Evolutionary conservation across 805 yeast genomes (phyloP), one percentile per base, ranked within the genome.

Genomic region (Hanseniaspora singularis): DNA sequence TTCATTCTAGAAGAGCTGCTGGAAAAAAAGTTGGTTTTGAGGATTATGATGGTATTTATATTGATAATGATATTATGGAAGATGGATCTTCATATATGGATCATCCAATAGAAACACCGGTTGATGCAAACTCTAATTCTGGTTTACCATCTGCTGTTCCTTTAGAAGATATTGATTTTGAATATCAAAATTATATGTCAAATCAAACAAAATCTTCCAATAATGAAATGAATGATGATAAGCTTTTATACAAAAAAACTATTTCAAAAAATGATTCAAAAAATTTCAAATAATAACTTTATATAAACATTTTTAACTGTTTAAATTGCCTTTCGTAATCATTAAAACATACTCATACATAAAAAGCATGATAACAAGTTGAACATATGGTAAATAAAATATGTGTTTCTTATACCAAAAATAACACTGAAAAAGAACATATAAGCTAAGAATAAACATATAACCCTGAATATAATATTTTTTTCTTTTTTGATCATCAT

Each of bases 341-440:
- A n/a, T n/a, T 31, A 36, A 5, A 38, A 23, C 44, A 33, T 18
- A 36, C 33, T 33, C 31, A 58, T 44, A 16, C 71, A 58, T 18
- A 75, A 53, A 71, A 79, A 68, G 38, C 79, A 71, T 58, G 78
- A 70, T 46, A 79, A 63, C 15, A 80, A 59, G 59, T 86, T 86
- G 47, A 81, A 71, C 43, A 86, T 61, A 57, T 83, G 82, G 55
- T 87, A 92, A 39, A 87, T 64, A 83, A 88, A 84, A 61, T 74
- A 88, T n/a, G 89, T 70, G 55, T 85, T 82, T 57, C 88, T 72
- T 5, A 81, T 69, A 2, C 96, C 96, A 62, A 77, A 85, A 9
- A 85, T 55, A 47, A 82, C 60, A 36, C 81, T 65, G 62, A 82
- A 86, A 32, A 74, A 57, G 1, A 75, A 69, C 51, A 77, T 66